Percentiles rank a stretch among this genome's conserved stretches.
These are phyloP conservation scores for Cryphonectria radicalis DNA, from an alignment of 2,329 filamentous ascomycete genomes.

Conservation along the genomic window DNA sequence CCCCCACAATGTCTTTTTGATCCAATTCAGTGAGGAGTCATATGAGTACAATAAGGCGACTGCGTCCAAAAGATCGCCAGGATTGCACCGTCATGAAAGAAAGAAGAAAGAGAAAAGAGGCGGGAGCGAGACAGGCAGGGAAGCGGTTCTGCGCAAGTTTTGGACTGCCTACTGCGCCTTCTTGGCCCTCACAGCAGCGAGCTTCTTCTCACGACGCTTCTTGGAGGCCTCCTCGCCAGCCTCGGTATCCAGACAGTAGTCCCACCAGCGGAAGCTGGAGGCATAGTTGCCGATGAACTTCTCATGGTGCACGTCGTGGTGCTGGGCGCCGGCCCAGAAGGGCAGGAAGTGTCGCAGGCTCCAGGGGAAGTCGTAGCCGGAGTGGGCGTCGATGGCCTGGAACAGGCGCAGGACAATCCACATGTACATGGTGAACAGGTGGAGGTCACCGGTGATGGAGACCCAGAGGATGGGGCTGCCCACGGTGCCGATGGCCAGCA, in stretches of 20 bases:
- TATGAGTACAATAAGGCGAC: neutral
- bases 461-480: constrained; percentile 83
- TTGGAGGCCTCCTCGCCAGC: constrained; percentile 85
- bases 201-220: constrained; percentile 78
- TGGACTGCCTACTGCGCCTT: constrained; percentile 63
- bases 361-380: constrained; percentile 98
- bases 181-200: constrained; percentile 66
- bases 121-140: neutral
- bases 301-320: constrained; percentile 97
- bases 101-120: neutral
- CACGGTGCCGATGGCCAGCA: constrained; percentile 86
- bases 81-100: neutral
- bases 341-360: constrained; percentile 92
- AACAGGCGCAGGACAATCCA: constrained; percentile 94
- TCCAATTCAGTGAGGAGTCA: neutral
- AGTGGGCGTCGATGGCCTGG: constrained; percentile 97
- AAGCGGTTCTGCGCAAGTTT: neutral
- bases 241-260: constrained; percentile 92
- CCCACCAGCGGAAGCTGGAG: constrained; percentile 99
- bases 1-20: neutral
- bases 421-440: constrained; percentile 96
- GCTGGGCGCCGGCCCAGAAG: constrained; percentile 96
- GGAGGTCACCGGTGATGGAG: constrained; percentile 80
- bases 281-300: constrained; percentile 98
- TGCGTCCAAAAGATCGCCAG: neutral